Percentiles rank a stretch among this genome's conserved stretches.
Evolutionary conservation across 2,329 filamentous ascomycete genomes (phyloP).

Genomic region (Tolypocladium ovalisporum): DNA sequence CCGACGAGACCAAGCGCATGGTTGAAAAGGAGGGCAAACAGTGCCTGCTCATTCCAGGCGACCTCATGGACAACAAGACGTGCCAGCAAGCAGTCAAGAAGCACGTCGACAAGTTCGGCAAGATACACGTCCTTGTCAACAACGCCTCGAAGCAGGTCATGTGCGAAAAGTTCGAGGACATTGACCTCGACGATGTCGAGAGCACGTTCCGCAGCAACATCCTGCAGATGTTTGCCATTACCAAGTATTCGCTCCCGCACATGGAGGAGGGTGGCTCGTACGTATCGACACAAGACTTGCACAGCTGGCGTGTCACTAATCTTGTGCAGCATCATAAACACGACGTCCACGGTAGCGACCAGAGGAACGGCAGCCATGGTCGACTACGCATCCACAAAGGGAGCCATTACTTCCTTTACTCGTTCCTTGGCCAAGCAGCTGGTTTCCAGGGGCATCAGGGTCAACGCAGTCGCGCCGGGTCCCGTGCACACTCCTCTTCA

Average conservation of each 20-base stretch:
- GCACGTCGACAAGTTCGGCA: conserved; percentile 37
- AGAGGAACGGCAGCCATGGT: conserved; percentile 37
- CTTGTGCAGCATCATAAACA: conserved; percentile 40
- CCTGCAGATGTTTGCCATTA: conserved; percentile 46
- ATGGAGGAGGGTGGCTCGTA: conserved; percentile 38
- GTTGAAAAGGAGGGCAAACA: conserved; percentile 38
- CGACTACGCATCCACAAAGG: conserved; percentile 48
- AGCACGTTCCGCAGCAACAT: conserved; percentile 47
- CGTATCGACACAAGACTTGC: conserved; percentile 4
- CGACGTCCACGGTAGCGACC: conserved; percentile 42
- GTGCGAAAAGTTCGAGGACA: conserved; percentile 39
- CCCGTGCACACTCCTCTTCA: conserved; percentile 33
- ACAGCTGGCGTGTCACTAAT: background rate
- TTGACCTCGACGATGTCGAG: conserved; percentile 42
- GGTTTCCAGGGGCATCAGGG: conserved; percentile 44
- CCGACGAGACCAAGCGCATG: conserved; percentile 38
- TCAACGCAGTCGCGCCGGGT: conserved; percentile 34
- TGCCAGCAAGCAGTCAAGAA: conserved; percentile 40
- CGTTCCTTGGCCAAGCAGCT: conserved; percentile 39
- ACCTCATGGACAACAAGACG: conserved; percentile 37
- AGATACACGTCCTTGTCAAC: conserved; percentile 43
- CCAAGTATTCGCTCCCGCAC: conserved; percentile 43
- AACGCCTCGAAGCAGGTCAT: conserved; percentile 47
- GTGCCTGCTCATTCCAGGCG: conserved; percentile 34
- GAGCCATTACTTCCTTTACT: conserved; percentile 46